A percentile compares a stretch with the other conserved stretches of the same genome.
phyloP scores from a whole-genome alignment of 2,329 filamentous ascomycete species.

The Penicillium sp. region DNA sequence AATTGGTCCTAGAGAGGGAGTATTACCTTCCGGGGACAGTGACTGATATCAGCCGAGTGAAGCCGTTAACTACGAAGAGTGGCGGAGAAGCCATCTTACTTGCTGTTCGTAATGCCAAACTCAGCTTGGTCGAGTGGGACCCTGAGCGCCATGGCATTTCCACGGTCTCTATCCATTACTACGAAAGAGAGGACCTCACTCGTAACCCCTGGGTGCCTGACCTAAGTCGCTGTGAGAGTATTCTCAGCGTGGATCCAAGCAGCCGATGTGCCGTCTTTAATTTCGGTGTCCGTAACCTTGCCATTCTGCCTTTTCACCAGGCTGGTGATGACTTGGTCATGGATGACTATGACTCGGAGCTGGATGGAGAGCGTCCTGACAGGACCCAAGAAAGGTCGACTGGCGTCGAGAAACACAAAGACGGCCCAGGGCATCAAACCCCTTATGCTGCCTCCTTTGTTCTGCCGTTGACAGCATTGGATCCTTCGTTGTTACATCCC shows the following conservation, averaged over 20 bases:
- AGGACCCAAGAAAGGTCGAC: constrained; percentile 31
- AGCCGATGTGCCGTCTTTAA: constrained; percentile 93
- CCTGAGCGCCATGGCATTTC: constrained; percentile 72
- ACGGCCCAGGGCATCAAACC: constrained; percentile 49
- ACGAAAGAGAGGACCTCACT: constrained; percentile 87
- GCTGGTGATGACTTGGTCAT: constrained; percentile 83
- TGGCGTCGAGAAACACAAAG: constrained; percentile 32
- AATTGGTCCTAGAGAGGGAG: constrained; percentile 81
- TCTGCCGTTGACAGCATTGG: constrained; percentile 81
- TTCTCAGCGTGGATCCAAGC: constrained; percentile 82
- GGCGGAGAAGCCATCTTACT: constrained; percentile 81
- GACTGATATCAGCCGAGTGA: constrained; percentile 76
- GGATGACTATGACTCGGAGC: constrained; percentile 83
- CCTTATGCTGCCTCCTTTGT: constrained; percentile 92
- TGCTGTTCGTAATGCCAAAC: constrained; percentile 84
- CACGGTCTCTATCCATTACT: constrained; percentile 95
- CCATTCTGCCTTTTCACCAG: constrained; percentile 90
- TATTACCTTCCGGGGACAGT: constrained; percentile 80
- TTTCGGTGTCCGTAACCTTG: constrained; percentile 83
- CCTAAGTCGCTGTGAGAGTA: constrained; percentile 72
- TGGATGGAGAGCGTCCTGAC: constrained; percentile 65
- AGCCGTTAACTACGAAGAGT: constrained; percentile 67
- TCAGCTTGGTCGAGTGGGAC: constrained; percentile 94
- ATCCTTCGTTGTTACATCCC: constrained; percentile 81
- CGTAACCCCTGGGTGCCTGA: constrained; percentile 78